These are phyloP conservation scores for Mrakia hoshinonis DNA, from an alignment of 768 basidiomycete species.

Conservation along the genomic window DNA sequence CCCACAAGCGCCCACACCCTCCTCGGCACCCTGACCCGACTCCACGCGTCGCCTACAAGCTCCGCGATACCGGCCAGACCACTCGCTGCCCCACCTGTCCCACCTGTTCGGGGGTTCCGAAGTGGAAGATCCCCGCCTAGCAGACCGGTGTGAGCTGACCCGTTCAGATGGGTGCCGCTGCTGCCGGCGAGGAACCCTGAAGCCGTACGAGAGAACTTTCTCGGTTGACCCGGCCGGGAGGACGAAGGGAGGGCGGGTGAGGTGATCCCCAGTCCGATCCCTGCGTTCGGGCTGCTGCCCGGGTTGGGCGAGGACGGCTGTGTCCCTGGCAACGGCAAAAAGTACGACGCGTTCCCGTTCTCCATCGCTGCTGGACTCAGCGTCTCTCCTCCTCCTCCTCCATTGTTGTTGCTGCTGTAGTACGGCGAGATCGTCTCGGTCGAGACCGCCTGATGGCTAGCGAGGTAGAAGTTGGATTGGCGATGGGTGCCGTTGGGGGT, in stretches of 20 bases:
- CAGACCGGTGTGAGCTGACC: no score
- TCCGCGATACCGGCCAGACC: not conserved
- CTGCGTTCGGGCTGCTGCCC: not conserved
- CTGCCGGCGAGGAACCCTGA: no score
- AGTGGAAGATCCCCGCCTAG: no score
- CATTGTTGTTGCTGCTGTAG: no score
- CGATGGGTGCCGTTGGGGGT: not conserved
- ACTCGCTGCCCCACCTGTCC: not conserved
- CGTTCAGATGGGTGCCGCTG: no score
- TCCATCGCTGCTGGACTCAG: not conserved
- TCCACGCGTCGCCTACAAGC: not conserved
- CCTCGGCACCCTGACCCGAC: not conserved
- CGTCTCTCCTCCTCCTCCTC: no score
- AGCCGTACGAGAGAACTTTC: constrained; percentile 2
- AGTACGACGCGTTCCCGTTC: constrained; percentile 7
- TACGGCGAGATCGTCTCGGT: not conserved
- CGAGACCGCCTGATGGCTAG: not conserved
- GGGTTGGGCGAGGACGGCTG: not conserved
- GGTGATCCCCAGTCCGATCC: constrained; percentile 3
- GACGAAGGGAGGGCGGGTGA: not conserved
- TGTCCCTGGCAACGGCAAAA: not conserved
- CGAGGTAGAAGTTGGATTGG: not conserved
- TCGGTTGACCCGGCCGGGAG: constrained; percentile 21
- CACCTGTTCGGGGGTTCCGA: not conserved
- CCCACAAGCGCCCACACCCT: not conserved